Base-by-base conservation (phyloP, 2,329 filamentous ascomycete species). In the Emericellopsis cladophorae region DNA sequence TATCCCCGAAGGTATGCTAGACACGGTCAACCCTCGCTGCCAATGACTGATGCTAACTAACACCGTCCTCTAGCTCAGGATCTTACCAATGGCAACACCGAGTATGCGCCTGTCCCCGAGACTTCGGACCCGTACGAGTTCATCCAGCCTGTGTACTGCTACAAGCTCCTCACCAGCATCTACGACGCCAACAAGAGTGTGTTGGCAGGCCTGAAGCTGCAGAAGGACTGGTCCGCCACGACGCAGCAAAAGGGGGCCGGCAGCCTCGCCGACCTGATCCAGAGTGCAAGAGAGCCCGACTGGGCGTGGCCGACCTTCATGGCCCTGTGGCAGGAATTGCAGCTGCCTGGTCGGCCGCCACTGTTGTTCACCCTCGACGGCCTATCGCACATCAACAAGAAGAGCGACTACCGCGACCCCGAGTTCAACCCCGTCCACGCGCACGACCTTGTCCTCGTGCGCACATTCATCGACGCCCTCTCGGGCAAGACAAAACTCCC, bases 321-420 rank as follows among this genome's bases (percentile, higher is more conserved):
- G 49, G 82, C 85, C 10, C 68, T 95, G 39, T 92, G 85, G 85
- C 61, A 71, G 24, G 90, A 96, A 62, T 76, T 96, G 38, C 65
- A 56, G 26, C 59, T 67, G n/a, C 62, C 64, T 15, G 61, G 65
- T 24, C 67, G 70, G 2, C 66, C 67, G 5, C 72, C 70, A 14
- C 68, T 95, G 44, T 67, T 96, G 39, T 71, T 95, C 49, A 66
- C 79, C 35, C 65, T 93, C 39, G 92, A 98, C 56, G 81, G 81
- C 40, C 68, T 96, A 31, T 71, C 77, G 41, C 84, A 92, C 65
- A 76, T 88, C 61, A 94, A 94, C 84, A 73, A 72, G 49, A 56
- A 78, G 31, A 86, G 81, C 46, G 76, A 74, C 36, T 98, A 96
- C 67, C 76, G 81, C 48, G 75, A 75, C 46, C 67, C 81, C 2